Evolutionary conservation across 2,329 filamentous ascomycete genomes (phyloP), one percentile per base, ranked within the genome.

Genomic region (Paramyrothecium roridum): DNA sequence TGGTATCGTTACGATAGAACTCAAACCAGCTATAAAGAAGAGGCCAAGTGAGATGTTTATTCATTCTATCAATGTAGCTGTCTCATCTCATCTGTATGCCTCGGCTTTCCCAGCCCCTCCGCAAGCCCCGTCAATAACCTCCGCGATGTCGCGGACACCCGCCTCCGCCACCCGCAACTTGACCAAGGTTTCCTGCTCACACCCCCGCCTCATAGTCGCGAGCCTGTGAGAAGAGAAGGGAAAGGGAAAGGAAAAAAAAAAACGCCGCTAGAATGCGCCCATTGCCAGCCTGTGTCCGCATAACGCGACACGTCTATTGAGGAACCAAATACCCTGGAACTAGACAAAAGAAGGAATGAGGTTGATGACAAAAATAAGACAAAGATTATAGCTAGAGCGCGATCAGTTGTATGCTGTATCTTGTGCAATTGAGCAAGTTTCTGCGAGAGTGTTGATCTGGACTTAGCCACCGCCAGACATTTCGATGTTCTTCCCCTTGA

Each of bases 401-500:
- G 7, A 43, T 43, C 13, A 19, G 13, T 6, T 43, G 37, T 43
- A 43, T 6, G 7, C 6, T 43, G 12, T 43, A 19, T 7, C 4
- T 19, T 43, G 37, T 19, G 12, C 16, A 30, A 10, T 30, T 6
- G 10, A 10, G 26, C 4, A 30, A 6, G 26, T 6, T 30, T 30
- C 26, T 10, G 10, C 4, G 10, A 30, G 26, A 30, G 10, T 10
- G 26, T 30, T 4, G 10, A 30, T 30, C 6, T 30, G 26, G 26
- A 10, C 8, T 59, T 65, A 67, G 16, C 59, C 62, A 40, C 59
- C 62, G 30, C 47, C 62, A 6, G 61, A 61, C 65, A 67, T 63
- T 52, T 69, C 67, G 43, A 70, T 59, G 10, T 80, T 80, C 70
- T 80, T 82, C 4, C 80, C 80, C 64, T 82, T 84, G 21, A 85